Conservation (phyloP, 768 basidiomycete species). For the Sporobolomyces pararoseus region DNA sequence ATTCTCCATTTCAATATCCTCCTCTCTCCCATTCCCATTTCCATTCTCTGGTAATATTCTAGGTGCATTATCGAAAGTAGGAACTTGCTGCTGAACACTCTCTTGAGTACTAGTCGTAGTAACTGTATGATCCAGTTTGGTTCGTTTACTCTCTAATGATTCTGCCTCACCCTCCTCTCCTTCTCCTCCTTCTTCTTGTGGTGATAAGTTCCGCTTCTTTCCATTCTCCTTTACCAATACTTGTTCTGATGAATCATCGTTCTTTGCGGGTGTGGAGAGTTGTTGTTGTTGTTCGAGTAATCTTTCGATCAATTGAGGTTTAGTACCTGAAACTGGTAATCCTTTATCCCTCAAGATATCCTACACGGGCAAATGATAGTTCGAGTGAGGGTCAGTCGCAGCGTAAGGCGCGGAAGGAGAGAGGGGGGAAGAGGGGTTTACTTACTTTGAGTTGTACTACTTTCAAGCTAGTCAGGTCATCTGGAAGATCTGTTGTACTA, state of each 20-base stretch:
- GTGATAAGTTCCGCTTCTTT: background rate
- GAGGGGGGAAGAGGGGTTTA: background rate
- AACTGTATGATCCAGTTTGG: background rate
- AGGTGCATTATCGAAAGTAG: slow-evolving; percentile 1
- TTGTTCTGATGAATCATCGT: background rate
- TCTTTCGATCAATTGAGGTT: slow-evolving; percentile 32
- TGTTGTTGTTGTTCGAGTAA: slow-evolving; percentile 14
- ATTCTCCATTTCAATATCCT: background rate
- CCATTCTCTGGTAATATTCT: too few species aligned
- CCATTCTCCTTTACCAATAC: background rate
- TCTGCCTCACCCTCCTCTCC: background rate
- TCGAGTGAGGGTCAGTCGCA: background rate
- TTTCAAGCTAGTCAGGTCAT: slow-evolving; percentile 17
- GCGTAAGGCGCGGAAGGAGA: background rate
- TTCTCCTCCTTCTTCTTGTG: background rate
- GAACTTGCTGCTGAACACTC: background rate
- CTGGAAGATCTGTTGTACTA: background rate
- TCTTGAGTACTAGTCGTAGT: background rate
- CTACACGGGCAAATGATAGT: background rate
- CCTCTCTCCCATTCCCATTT: too few species aligned
- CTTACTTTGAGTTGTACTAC: slow-evolving; percentile 36
- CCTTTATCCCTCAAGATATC: slow-evolving; percentile 18
- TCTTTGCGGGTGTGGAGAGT: background rate
- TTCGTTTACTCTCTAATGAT: too few species aligned
- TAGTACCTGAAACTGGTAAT: slow-evolving; percentile 28